phyloP scores from a whole-genome alignment of 2,329 filamentous ascomycete species.

The Penicillium vulpinum region DNA sequence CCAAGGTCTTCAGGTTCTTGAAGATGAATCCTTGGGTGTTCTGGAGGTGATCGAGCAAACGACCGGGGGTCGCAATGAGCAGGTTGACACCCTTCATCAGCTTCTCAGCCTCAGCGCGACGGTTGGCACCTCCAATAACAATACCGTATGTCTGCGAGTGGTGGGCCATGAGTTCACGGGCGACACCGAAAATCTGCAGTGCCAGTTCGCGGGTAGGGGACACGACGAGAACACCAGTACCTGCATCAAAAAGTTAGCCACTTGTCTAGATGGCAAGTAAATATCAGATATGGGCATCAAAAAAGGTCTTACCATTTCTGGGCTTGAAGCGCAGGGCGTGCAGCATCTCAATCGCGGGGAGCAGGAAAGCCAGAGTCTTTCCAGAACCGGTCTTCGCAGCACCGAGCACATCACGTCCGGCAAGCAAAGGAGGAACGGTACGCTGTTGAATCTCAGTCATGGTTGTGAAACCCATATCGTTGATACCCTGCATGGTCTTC shows the following conservation, averaged over 20 bases:
- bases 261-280: background rate
- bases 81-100: conserved; percentile 92
- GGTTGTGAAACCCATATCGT: conserved; percentile 87
- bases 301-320: conserved; percentile 66
- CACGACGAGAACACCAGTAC: conserved; percentile 86
- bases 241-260: conserved; percentile 24
- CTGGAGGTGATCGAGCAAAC: conserved; percentile 89
- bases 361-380: conserved; percentile 92
- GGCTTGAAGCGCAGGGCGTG: conserved; percentile 90
- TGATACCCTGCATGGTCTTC: conserved; percentile 83
- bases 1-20: conserved; percentile 87
- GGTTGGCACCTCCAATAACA: conserved; percentile 91
- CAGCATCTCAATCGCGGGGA: conserved; percentile 92
- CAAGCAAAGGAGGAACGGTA: conserved; percentile 82
- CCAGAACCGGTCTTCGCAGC: conserved; percentile 95
- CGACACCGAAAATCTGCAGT: conserved; percentile 94
- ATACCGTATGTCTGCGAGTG: conserved; percentile 96
- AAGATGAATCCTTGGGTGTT: conserved; percentile 87
- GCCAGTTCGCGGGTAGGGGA: conserved; percentile 92
- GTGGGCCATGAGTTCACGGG: conserved; percentile 85
- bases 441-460: conserved; percentile 95
- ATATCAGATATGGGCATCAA: background rate
- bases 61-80: conserved; percentile 87
- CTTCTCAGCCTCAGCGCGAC: conserved; percentile 89
- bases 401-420: conserved; percentile 88